A percentile compares a stretch with the other conserved stretches of the same genome.
Conservation (phyloP, 148 eudicot genomes). For the Amaranthus hypochondriacus region DNA sequence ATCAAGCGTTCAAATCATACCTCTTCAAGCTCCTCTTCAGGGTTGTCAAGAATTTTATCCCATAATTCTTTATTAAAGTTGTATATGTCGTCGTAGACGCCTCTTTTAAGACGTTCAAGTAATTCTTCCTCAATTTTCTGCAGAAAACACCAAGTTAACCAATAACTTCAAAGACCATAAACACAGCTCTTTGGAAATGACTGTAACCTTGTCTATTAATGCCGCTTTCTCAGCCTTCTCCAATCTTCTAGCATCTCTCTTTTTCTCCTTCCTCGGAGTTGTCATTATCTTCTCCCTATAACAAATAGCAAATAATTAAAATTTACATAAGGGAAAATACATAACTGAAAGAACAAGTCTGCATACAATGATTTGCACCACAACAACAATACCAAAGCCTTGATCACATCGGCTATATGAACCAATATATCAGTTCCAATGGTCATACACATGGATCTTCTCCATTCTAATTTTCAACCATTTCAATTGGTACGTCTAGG, state of each 20-base stretch:
- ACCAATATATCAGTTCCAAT: too few relatives aligned
- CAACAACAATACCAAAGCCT: too few relatives aligned
- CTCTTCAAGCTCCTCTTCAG: conserved; percentile 50
- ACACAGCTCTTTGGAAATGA: not conserved
- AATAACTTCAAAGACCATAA: not conserved
- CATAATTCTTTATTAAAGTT: conserved; percentile 41
- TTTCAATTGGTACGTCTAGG: too few relatives aligned
- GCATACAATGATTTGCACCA: not conserved
- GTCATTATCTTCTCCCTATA: conserved; percentile 87
- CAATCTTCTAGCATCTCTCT: conserved; percentile 73
- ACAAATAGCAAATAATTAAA: not conserved
- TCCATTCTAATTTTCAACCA: too few relatives aligned
- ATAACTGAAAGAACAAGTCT: not conserved
- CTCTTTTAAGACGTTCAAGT: conserved; percentile 68
- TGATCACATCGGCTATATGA: too few relatives aligned
- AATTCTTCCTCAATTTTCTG: conserved; percentile 89
- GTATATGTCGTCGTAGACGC: conserved; percentile 63
- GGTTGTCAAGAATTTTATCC: conserved; percentile 34
- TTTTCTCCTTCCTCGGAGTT: conserved; percentile 61
- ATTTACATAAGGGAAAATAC: not conserved
- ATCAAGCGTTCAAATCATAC: conserved; percentile 16
- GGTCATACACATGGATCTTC: too few relatives aligned
- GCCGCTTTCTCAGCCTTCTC: conserved; percentile 92
- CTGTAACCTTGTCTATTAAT: conserved; percentile 52
- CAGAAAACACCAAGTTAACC: conserved; percentile 17